Percentiles rank a stretch among this genome's conserved stretches.
Evolutionary conservation across 352 stramenopile genomes (phyloP).

Genomic region (Aphanomyces stellatus): DNA sequence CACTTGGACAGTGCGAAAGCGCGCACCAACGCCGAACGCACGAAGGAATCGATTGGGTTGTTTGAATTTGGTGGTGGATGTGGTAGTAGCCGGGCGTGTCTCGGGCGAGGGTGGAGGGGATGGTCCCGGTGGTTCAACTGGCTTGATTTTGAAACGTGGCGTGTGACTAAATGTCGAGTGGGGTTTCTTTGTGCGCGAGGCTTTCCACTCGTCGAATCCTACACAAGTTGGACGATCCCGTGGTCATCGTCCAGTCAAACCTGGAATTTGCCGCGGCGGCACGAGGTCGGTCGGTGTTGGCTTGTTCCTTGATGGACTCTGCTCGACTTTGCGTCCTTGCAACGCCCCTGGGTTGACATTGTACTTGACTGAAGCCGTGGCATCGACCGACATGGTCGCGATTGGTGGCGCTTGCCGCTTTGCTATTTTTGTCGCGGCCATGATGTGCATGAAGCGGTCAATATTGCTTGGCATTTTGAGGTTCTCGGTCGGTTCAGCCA

Average conservation of each 20-base stretch:
- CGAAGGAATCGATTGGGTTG: neutral
- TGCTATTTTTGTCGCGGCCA: conserved; percentile 11
- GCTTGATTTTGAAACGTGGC: neutral
- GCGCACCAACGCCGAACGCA: neutral
- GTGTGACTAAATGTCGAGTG: neutral
- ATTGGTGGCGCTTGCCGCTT: neutral
- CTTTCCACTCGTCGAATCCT: neutral
- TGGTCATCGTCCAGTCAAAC: neutral
- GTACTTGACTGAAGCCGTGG: neutral
- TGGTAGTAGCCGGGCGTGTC: neutral
- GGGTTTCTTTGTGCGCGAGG: neutral
- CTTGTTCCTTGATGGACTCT: too few relatives aligned
- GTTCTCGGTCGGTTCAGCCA: conserved; percentile 4
- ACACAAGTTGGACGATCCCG: neutral
- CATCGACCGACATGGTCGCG: neutral
- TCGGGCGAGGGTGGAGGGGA: neutral
- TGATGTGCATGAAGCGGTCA: conserved; percentile 11
- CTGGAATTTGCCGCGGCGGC: neutral
- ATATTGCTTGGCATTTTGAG: conserved; percentile 9
- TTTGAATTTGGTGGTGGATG: neutral
- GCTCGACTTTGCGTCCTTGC: neutral
- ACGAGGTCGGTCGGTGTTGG: neutral
- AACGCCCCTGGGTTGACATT: neutral
- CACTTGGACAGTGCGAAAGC: neutral
- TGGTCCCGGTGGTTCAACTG: neutral